These are phyloP conservation scores for Chara braunii DNA, from an alignment of 139 green algal genomes.

Conservation along the genomic window DNA sequence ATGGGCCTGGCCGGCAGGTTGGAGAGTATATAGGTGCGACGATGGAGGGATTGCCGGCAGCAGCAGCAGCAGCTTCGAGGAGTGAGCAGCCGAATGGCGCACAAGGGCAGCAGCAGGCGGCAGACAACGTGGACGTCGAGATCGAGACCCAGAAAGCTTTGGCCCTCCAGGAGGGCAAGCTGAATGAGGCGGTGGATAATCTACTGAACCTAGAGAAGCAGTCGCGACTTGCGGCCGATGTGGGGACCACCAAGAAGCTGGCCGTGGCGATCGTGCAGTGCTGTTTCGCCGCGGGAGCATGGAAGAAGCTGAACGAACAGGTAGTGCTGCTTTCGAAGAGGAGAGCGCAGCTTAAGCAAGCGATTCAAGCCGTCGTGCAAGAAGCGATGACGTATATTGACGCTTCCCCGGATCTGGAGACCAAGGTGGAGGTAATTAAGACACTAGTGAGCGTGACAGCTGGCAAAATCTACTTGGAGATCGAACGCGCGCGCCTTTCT, in stretches of 20 bases:
- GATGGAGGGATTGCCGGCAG: too few relatives aligned
- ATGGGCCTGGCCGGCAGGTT: too few relatives aligned
- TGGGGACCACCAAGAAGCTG: slow-evolving; percentile 61
- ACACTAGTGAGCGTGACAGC: slow-evolving; percentile 86
- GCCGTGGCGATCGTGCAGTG: slow-evolving; percentile 78
- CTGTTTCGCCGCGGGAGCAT: slow-evolving; percentile 65
- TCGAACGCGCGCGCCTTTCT: slow-evolving; percentile 89
- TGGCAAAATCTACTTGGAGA: slow-evolving; percentile 99
- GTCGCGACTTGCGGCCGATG: slow-evolving; percentile 55
- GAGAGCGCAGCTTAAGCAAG: slow-evolving; percentile 91
- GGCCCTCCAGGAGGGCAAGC: slow-evolving; percentile 30
- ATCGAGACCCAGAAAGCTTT: slow-evolving; percentile 15
- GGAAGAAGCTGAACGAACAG: slow-evolving; percentile 85
- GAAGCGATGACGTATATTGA: slow-evolving; percentile 82
- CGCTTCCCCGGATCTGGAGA: slow-evolving; percentile 57
- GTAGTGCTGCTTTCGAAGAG: slow-evolving; percentile 91
- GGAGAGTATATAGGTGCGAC: too few relatives aligned
- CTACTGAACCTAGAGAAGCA: slow-evolving; percentile 41
- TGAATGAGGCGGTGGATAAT: slow-evolving; percentile 31
- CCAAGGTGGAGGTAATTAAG: slow-evolving; percentile 81
- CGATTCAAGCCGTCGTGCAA: slow-evolving; percentile 80
- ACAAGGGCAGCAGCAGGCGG: too few relatives aligned
- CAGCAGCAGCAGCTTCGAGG: too few relatives aligned
- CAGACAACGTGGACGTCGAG: slow-evolving; percentile 20
- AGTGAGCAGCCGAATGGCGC: too few relatives aligned